Conservation (phyloP, 2,329 filamentous ascomycete species). For the Lasiodiplodia hormozganensis region DNA sequence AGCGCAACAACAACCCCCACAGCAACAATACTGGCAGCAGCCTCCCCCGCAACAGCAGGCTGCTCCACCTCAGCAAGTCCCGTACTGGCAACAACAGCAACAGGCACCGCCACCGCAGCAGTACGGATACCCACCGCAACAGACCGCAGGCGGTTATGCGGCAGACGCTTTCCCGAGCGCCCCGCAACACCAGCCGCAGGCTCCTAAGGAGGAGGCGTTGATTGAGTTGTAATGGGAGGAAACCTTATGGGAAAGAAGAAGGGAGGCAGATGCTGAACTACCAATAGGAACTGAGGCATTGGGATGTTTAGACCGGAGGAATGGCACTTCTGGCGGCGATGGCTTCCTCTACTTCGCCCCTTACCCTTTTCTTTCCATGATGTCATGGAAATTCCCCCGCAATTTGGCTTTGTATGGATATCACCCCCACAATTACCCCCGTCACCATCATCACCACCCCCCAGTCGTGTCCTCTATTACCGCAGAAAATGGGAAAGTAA, state of each 20-base stretch:
- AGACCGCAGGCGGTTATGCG: constrained; percentile 46
- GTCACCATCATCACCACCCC: neutral
- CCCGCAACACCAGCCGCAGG: constrained; percentile 63
- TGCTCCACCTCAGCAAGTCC: constrained; percentile 41
- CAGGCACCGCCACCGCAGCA: constrained; percentile 42
- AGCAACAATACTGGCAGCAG: constrained; percentile 31
- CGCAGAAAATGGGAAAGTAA: neutral
- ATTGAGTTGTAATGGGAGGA: constrained; percentile 71
- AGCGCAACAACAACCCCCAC: constrained; percentile 28
- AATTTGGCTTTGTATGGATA: neutral
- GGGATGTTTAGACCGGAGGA: neutral
- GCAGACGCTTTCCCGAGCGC: constrained; percentile 67
- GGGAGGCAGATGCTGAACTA: neutral
- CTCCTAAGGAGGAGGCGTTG: constrained; percentile 72
- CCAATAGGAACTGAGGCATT: neutral
- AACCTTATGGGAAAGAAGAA: neutral
- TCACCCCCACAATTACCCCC: neutral
- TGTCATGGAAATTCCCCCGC: neutral
- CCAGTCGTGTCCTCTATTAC: neutral
- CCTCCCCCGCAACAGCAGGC: constrained; percentile 30
- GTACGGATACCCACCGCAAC: constrained; percentile 38
- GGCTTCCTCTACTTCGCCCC: neutral
- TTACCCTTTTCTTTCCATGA: neutral
- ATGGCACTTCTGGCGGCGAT: neutral
- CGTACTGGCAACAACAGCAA: constrained; percentile 35